phyloP scores from a whole-genome alignment of 805 yeast genomes.

The Ogataea degrootiae region DNA sequence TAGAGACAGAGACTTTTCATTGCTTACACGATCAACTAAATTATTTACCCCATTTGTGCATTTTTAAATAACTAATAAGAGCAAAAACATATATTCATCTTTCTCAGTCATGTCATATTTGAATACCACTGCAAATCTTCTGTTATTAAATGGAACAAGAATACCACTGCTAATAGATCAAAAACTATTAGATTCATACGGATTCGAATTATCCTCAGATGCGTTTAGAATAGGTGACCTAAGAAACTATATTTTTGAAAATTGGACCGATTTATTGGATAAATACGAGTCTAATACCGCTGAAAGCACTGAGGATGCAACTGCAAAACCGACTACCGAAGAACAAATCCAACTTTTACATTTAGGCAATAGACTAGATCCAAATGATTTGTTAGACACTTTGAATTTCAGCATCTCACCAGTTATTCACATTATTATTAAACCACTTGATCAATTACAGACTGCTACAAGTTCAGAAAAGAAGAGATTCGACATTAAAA shows the following conservation, averaged over 20 bases:
- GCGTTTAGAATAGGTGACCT: constrained; percentile 25
- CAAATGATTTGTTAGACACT: constrained; percentile 16
- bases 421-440: constrained; percentile 27
- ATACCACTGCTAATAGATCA: constrained; percentile 14
- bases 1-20: too few relatives aligned
- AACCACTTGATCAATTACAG: constrained; percentile 21
- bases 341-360: constrained; percentile 30
- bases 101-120: constrained; percentile 7
- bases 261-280: constrained; percentile 20
- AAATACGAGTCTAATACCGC: constrained; percentile 1
- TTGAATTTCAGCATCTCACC: constrained; percentile 23
- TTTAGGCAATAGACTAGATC: constrained; percentile 27
- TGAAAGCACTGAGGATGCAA: constrained; percentile 9
- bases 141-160: constrained; percentile 21
- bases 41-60: too few relatives aligned
- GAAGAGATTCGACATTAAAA: constrained; percentile 18
- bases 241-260: constrained; percentile 21
- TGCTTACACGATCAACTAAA: too few relatives aligned
- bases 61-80: too few relatives aligned
- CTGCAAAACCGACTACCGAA: constrained; percentile 11
- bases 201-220: constrained; percentile 5
- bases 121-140: constrained; percentile 11
- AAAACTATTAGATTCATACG: constrained; percentile 7
- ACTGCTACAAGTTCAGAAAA: constrained; percentile 7
- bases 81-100: not conserved